Evolutionary conservation across 2,329 filamentous ascomycete genomes (phyloP), one percentile per base, ranked within the genome.

Genomic region (Tolypocladium amazonense): DNA sequence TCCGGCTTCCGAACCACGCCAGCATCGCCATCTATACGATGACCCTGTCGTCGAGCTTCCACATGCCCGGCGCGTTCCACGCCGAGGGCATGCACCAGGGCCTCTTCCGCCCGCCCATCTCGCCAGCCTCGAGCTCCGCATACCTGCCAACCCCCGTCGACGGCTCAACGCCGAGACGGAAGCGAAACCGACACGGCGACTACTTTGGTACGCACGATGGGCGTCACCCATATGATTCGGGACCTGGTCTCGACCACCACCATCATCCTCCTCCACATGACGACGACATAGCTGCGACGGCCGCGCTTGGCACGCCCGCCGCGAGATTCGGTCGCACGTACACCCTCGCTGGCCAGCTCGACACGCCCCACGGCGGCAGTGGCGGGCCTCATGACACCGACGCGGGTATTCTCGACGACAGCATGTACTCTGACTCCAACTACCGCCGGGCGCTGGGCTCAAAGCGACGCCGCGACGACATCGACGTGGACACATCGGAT

Each of bases 381-480:
- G 70, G 70, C 43, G 69, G 66, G 5, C 62, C 63, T 11, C 66
- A 67, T 2, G 68, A 71, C 27, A 68, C 69, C 56, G 47, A 52
- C 27, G 47, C 18, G 1, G 71, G 71, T 18, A 65, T 70, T 30
- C 70, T 84, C 59, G 80, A 79, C 23, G 80, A 84, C 58, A 84
- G 81, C 68, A 72, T 79, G 61, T 83, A 82, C 66, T 84, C 81
- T 18, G 82, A 85, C 62, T 71, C 80, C 25, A 79, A 83, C 65
- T 85, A 84, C 66, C 74, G 82, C 54, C 76, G 77, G 56, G 77
- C 75, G 0, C 73, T 85, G 2, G 81, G 81, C 0, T 77, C 81
- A 0, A 80, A 78, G 63, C 71, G 74, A 43, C 62, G 68, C 1
- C 71, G 71, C 45, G 69, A 73, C 8, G 75, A 76, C 8, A 52